Percentiles rank a stretch among this genome's conserved stretches.
phyloP scores from a whole-genome alignment of 2,329 filamentous ascomycete genomes.

The Rachicladosporium sp. region DNA sequence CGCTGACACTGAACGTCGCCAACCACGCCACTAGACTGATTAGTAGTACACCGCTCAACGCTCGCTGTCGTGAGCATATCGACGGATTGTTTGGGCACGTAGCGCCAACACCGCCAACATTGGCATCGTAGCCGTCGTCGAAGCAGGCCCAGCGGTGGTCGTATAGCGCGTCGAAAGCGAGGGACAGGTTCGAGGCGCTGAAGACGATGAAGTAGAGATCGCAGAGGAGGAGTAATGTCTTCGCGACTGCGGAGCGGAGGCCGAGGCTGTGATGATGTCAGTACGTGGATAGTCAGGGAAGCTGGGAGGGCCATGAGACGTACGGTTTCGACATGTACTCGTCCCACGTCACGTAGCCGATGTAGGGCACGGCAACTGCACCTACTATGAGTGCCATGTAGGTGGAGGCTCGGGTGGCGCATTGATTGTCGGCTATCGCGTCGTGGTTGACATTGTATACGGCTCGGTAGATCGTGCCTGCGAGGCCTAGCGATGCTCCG shows the following conservation, averaged over 20 bases:
- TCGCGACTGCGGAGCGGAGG: constrained; percentile 68
- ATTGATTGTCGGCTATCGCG: constrained; percentile 20
- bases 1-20: constrained; percentile 73
- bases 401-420: constrained; percentile 48
- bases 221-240: constrained; percentile 78
- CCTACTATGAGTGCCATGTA: constrained; percentile 85
- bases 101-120: constrained; percentile 10
- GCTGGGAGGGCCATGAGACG: constrained; percentile 1
- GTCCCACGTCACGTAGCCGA: constrained; percentile 87
- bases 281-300: too few relatives aligned
- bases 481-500: constrained; percentile 65
- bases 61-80: constrained; percentile 54
- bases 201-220: constrained; percentile 97
- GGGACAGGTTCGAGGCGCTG: constrained; percentile 79
- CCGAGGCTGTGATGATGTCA: constrained; percentile 42
- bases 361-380: constrained; percentile 76
- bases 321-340: constrained; percentile 85
- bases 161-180: constrained; percentile 75
- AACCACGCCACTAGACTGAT: constrained; percentile 82
- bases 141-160: constrained; percentile 45
- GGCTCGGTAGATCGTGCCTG: constrained; percentile 56
- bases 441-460: constrained; percentile 26
- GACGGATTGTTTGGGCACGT: constrained; percentile 24
- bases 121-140: constrained; percentile 12
- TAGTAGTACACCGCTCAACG: constrained; percentile 65